phyloP scores from a whole-genome alignment of 768 basidiomycete genomes.

The Podaxis sp. region DNA sequence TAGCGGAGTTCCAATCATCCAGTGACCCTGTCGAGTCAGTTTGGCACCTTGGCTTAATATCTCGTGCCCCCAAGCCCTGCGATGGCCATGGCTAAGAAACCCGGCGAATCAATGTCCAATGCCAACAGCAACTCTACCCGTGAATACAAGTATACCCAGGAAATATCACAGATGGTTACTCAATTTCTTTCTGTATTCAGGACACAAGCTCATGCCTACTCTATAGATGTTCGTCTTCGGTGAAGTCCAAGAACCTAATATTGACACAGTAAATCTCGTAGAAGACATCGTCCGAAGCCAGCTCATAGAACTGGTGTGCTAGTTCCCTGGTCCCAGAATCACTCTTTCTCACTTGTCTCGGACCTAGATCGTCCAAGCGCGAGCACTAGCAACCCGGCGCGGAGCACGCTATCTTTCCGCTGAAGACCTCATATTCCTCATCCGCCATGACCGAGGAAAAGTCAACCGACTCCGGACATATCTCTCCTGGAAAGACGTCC shows the following conservation, averaged over 20 bases:
- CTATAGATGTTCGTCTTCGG: conserved; percentile 94
- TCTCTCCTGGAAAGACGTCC: conserved; percentile 95
- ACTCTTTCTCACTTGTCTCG: neutral
- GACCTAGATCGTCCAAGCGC: conserved; percentile 81
- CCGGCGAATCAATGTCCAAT: conserved; percentile 13
- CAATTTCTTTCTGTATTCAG: neutral
- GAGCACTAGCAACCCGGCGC: conserved; percentile 75
- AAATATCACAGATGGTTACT: conserved; percentile 90
- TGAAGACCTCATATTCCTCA: conserved; percentile 95
- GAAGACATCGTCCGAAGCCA: conserved; percentile 92
- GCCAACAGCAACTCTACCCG: conserved; percentile 19
- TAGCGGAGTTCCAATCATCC: conserved; percentile 5
- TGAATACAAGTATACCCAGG: conserved; percentile 87
- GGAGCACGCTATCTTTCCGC: conserved; percentile 83
- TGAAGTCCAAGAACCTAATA: conserved; percentile 85
- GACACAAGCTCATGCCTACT: neutral
- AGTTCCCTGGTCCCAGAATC: neutral
- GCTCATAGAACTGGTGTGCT: conserved; percentile 79
- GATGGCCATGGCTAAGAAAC: conserved; percentile 16
- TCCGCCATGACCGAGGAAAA: conserved; percentile 90
- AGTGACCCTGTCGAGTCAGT: conserved; percentile 1
- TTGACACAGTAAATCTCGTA: conserved; percentile 88
- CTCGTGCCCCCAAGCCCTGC: conserved; percentile 13
- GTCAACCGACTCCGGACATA: conserved; percentile 92
- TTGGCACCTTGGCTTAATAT: conserved; percentile 12